A percentile compares a stretch with the other conserved stretches of the same genome.
Evolutionary conservation across 768 basidiomycete species (phyloP).

Genomic region (Trametes cubensis): DNA sequence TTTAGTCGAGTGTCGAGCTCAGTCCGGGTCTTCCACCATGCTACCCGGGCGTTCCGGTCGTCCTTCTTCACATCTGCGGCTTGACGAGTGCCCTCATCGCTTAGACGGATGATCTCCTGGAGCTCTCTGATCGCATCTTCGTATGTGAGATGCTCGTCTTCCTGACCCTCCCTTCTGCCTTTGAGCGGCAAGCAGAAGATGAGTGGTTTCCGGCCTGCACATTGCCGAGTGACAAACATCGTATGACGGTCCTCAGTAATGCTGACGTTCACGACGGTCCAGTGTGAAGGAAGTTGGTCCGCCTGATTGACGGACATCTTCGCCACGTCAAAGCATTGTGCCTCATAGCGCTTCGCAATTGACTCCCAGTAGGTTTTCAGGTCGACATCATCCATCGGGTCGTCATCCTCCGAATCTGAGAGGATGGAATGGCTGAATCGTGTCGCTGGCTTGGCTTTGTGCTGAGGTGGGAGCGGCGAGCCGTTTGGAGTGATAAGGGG

Average conservation of each 20-base stretch:
- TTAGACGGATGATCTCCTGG: slow-evolving; percentile 74
- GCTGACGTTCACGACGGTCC: slow-evolving; percentile 84
- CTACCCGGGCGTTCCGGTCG: slow-evolving; percentile 61
- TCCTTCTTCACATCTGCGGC: slow-evolving; percentile 73
- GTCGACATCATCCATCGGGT: slow-evolving; percentile 31
- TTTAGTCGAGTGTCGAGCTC: slow-evolving; percentile 77
- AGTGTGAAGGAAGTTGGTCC: slow-evolving; percentile 64
- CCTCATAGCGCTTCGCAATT: slow-evolving; percentile 57
- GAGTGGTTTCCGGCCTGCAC: slow-evolving; percentile 61
- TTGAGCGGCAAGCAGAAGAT: slow-evolving; percentile 90
- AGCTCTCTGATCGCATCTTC: slow-evolving; percentile 76
- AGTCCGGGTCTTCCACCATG: slow-evolving; percentile 86
- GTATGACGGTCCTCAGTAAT: slow-evolving; percentile 83
- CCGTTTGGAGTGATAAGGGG: slow-evolving; percentile 55
- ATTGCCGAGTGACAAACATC: slow-evolving; percentile 81
- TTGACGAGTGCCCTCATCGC: slow-evolving; percentile 72
- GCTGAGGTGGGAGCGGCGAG: slow-evolving; percentile 37
- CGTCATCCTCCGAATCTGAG: slow-evolving; percentile 33
- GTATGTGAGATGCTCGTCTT: slow-evolving; percentile 75
- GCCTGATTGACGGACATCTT: slow-evolving; percentile 46
- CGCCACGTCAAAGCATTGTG: slow-evolving; percentile 44
- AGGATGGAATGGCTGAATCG: slow-evolving; percentile 29
- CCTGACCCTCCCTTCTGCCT: slow-evolving; percentile 74
- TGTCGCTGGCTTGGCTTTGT: slow-evolving; percentile 23
- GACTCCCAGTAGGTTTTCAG: slow-evolving; percentile 65